Percentiles rank a stretch among this genome's conserved stretches.
These are phyloP conservation scores for Lactarius trivialis DNA, from an alignment of 768 basidiomycete species.

Conservation along the genomic window DNA sequence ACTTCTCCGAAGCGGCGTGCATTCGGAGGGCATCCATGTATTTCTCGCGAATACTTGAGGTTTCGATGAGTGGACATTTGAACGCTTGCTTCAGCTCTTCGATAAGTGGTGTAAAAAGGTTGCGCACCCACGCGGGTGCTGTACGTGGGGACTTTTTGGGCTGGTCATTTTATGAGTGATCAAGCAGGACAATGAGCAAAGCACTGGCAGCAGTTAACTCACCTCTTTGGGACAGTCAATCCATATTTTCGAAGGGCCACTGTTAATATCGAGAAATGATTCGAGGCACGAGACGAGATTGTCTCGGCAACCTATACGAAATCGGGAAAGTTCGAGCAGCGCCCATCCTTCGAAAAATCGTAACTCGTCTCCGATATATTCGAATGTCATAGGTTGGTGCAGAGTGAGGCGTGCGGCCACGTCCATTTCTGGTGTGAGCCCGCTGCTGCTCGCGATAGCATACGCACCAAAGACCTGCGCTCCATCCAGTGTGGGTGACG, in stretches of 20 bases:
- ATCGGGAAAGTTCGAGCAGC: not conserved
- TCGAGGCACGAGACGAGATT: not conserved
- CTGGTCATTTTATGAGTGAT: not conserved
- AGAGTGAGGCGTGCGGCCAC: not conserved
- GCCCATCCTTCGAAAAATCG: not conserved
- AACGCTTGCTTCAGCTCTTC: not conserved
- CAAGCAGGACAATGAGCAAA: not conserved
- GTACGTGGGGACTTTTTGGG: not conserved
- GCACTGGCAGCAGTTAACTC: not conserved
- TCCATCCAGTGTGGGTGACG: not conserved
- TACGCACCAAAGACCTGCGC: constrained; percentile 16
- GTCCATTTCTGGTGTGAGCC: not conserved
- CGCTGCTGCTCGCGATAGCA: constrained; percentile 11
- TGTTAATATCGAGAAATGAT: not conserved
- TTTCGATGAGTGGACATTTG: not conserved
- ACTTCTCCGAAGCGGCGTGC: not conserved
- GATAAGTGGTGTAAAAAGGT: not conserved
- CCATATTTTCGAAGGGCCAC: not conserved
- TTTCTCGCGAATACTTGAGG: not conserved
- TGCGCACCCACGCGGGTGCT: not conserved
- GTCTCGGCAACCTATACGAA: not conserved
- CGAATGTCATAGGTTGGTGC: not conserved
- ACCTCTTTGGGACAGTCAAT: not conserved
- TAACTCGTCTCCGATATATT: not conserved
- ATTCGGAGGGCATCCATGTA: not conserved